These are phyloP conservation scores for Closterium sp. DNA, from an alignment of 139 green algal genomes.

Conservation along the genomic window DNA sequence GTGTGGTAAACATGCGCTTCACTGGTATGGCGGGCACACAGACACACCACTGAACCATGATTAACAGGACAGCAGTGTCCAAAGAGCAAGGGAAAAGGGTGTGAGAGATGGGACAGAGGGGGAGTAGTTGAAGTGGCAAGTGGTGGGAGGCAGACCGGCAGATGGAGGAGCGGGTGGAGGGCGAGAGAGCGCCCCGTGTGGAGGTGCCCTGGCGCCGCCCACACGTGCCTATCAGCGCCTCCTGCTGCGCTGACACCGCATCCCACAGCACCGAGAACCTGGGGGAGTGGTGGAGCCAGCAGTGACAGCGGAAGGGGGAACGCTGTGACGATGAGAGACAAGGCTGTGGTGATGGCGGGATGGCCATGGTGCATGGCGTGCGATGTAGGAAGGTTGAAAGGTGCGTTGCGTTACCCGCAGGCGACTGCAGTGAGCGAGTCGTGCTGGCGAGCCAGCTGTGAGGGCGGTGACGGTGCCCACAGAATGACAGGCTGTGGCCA, in stretches of 20 bases:
- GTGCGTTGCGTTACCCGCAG: neutral
- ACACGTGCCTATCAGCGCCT: conserved; percentile 58
- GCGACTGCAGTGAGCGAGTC: neutral
- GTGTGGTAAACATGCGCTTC: too few relatives aligned
- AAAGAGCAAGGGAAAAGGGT: neutral
- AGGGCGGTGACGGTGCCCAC: neutral
- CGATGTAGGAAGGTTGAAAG: neutral
- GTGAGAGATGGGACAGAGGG: neutral
- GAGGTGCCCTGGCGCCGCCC: conserved; percentile 57
- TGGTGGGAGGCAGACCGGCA: conserved; percentile 38
- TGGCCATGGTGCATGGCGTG: neutral
- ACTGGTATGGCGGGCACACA: too few relatives aligned
- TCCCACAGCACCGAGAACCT: conserved; percentile 30
- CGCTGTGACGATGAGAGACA: neutral
- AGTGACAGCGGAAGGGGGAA: neutral
- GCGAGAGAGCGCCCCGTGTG: conserved; percentile 22
- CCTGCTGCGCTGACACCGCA: conserved; percentile 42
- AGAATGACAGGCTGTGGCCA: neutral
- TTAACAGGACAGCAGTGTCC: neutral
- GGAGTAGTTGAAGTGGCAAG: neutral
- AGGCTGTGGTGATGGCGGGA: neutral
- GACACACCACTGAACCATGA: too few relatives aligned
- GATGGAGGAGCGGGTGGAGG: conserved; percentile 57
- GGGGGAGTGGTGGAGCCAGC: neutral
- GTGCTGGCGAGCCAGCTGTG: neutral